Percentiles rank a stretch among this genome's conserved stretches.
Evolutionary conservation across 106 monocot genomes (phyloP).

Genomic region (Narthecium ossifragum): DNA sequence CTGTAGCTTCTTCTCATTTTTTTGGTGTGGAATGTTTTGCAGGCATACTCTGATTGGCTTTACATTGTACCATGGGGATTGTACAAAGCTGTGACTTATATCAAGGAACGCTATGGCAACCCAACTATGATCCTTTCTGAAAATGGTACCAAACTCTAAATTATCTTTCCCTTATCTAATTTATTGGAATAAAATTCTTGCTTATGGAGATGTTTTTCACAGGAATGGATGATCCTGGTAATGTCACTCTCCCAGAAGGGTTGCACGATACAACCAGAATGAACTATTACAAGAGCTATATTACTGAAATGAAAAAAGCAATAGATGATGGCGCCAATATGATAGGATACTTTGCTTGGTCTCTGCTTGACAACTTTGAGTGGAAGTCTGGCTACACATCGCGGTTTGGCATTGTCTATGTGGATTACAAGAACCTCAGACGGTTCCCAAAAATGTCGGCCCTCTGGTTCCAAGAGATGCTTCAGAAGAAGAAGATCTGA

Average conservation of each 20-base stretch:
- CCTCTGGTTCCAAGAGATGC: constrained; percentile 49
- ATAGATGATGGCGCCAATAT: constrained; percentile 67
- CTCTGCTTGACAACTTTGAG: constrained; percentile 77
- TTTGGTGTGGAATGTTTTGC: constrained; percentile 3
- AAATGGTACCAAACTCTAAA: constrained; percentile 49
- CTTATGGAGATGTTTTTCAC: neutral
- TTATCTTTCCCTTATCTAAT: neutral
- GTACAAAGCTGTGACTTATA: constrained; percentile 82
- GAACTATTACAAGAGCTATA: constrained; percentile 59
- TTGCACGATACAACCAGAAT: constrained; percentile 47
- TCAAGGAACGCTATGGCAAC: constrained; percentile 69
- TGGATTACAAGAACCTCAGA: constrained; percentile 44
- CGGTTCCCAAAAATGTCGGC: constrained; percentile 69
- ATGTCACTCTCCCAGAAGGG: constrained; percentile 38
- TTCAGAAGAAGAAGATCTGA: constrained; percentile 24
- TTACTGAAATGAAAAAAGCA: constrained; percentile 64
- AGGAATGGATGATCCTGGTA: constrained; percentile 87
- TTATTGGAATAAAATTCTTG: neutral
- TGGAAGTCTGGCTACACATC: constrained; percentile 66
- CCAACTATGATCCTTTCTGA: constrained; percentile 79
- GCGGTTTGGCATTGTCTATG: constrained; percentile 63
- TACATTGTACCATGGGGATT: constrained; percentile 98
- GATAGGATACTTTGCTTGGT: constrained; percentile 80
- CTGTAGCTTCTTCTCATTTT: neutral
- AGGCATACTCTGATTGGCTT: constrained; percentile 91